These are phyloP conservation scores for Kalaharituber pfeilii DNA, from an alignment of 2,329 filamentous ascomycete species.

Conservation along the genomic window DNA sequence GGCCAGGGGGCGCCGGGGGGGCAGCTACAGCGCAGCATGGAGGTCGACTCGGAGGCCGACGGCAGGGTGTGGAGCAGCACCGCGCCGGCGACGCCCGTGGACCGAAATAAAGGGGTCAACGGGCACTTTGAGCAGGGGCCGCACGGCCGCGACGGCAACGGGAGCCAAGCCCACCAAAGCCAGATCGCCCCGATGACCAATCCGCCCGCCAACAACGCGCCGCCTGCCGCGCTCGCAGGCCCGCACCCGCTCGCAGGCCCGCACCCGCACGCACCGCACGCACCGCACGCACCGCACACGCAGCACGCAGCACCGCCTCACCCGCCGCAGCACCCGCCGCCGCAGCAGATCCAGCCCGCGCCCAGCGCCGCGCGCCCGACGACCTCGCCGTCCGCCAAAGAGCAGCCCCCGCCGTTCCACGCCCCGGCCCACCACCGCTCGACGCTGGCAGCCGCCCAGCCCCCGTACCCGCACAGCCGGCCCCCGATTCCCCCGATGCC, in stretches of 20 bases:
- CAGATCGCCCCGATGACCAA: conserved; percentile 10
- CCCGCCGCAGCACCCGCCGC: conserved; percentile 5
- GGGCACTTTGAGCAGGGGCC: neutral
- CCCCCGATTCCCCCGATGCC: conserved; percentile 8
- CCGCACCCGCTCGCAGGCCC: conserved; percentile 7
- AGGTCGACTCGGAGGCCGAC: neutral
- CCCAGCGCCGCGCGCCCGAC: too few species aligned
- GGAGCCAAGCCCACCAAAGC: conserved; percentile 7
- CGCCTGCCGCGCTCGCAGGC: conserved; percentile 7
- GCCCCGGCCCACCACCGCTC: conserved; percentile 7
- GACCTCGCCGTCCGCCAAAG: conserved; percentile 1
- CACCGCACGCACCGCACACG: conserved; percentile 12
- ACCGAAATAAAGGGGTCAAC: conserved; percentile 1
- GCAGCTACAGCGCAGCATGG: neutral
- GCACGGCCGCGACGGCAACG: neutral
- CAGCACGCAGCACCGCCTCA: conserved; percentile 11
- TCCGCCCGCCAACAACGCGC: neutral
- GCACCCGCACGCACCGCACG: conserved; percentile 4
- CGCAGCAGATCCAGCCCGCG: neutral
- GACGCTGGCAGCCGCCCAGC: conserved; percentile 8
- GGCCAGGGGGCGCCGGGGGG: neutral
- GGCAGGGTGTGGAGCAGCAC: neutral
- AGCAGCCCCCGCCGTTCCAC: conserved; percentile 8
- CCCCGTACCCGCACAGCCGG: conserved; percentile 10
- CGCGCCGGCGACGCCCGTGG: neutral